phyloP scores from a whole-genome alignment of 805 yeast species.

The Yarrowia phangngaensis region DNA sequence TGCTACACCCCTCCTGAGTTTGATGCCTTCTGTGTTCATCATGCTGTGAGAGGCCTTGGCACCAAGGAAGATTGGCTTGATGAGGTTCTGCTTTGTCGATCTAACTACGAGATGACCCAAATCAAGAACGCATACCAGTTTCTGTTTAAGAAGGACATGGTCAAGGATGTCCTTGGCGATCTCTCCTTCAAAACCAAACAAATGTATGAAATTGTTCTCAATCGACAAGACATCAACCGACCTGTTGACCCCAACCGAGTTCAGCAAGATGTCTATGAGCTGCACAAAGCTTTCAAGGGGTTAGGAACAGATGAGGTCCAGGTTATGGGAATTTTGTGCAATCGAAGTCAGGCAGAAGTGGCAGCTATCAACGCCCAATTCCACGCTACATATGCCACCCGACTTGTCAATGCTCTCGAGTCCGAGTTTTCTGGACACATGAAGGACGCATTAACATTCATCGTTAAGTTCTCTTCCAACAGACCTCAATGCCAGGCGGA shows the following conservation, averaged over 20 bases:
- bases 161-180: constrained; percentile 29
- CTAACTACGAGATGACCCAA: constrained; percentile 31
- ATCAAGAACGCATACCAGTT: constrained; percentile 30
- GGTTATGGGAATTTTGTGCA: constrained; percentile 31
- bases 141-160: constrained; percentile 29
- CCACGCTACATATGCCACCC: constrained; percentile 27
- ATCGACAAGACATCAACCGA: constrained; percentile 28
- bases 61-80: constrained; percentile 32
- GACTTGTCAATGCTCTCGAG: constrained; percentile 29
- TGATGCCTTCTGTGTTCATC: constrained; percentile 30
- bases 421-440: constrained; percentile 33
- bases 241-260: constrained; percentile 27
- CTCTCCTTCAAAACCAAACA: constrained; percentile 31
- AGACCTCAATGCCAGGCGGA: constrained; percentile 29
- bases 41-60: constrained; percentile 31
- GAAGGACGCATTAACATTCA: constrained; percentile 31
- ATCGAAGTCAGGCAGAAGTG: constrained; percentile 30
- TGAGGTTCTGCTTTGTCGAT: constrained; percentile 30
- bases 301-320: constrained; percentile 31
- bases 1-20: constrained; percentile 31
- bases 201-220: constrained; percentile 30
- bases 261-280: constrained; percentile 29
- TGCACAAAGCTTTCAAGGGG: constrained; percentile 30
- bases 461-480: constrained; percentile 31
- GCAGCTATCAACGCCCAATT: constrained; percentile 29